Percentiles rank a stretch among this genome's conserved stretches.
Conservation (phyloP, 2,329 filamentous ascomycete species). For the Pseudocercospora musae region DNA sequence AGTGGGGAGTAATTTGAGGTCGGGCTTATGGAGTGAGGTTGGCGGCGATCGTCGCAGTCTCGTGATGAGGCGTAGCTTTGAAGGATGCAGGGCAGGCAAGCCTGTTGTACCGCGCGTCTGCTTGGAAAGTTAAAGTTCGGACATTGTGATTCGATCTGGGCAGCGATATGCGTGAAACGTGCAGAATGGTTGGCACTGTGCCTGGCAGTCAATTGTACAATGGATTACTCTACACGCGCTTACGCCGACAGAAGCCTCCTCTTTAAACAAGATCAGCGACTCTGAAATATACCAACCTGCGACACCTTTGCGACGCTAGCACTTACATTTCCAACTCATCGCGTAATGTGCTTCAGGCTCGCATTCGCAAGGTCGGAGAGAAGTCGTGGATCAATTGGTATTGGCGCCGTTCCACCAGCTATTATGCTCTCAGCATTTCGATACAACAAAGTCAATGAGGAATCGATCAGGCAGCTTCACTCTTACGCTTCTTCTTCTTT, state of each 20-base stretch:
- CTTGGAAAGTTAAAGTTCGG: background rate
- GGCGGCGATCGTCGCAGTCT: background rate
- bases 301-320: background rate
- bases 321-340: background rate
- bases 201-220: background rate
- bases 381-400: background rate
- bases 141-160: background rate
- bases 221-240: background rate
- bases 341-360: background rate
- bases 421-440: background rate
- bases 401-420: background rate
- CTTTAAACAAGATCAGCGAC: background rate
- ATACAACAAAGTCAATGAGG: background rate
- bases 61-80: background rate
- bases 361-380: background rate
- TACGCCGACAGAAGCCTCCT: background rate
- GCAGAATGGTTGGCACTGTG: background rate
- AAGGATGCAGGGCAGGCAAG: background rate
- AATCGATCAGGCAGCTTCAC: slow-evolving; percentile 21
- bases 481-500: slow-evolving; percentile 36
- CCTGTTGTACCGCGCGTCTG: background rate
- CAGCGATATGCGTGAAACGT: background rate
- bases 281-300: background rate
- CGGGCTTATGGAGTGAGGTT: background rate
- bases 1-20: background rate